Conservation (phyloP, 495 filamentous ascomycete species). For the Xylaria intraflava region DNA sequence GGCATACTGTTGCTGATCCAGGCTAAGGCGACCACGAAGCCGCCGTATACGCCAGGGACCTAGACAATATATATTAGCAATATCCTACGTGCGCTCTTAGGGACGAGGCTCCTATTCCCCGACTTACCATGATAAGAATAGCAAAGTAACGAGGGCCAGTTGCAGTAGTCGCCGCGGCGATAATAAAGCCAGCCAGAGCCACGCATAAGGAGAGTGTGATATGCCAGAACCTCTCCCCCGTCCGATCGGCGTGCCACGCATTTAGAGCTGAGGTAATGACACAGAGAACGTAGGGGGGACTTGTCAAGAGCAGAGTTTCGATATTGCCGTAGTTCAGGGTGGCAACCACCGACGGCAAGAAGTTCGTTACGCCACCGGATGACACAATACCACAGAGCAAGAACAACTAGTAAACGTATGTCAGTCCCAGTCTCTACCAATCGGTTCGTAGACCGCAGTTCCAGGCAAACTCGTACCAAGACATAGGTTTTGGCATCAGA, state of each 20-base stretch:
- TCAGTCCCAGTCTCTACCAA: constrained; percentile 4
- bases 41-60: constrained; percentile 53
- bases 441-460: constrained; percentile 1
- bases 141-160: constrained; percentile 65
- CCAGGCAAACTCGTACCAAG: constrained; percentile 39
- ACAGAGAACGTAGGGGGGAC: constrained; percentile 65
- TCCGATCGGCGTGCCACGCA: constrained; percentile 71
- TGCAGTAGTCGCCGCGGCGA: constrained; percentile 60
- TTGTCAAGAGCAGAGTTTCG: constrained; percentile 66
- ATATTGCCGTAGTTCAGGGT: constrained; percentile 54
- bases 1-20: constrained; percentile 79
- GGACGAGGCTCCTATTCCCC: not conserved
- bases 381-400: constrained; percentile 69
- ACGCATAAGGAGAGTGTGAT: constrained; percentile 62
- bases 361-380: constrained; percentile 63
- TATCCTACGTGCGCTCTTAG: not conserved
- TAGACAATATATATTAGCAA: not conserved
- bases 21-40: constrained; percentile 65
- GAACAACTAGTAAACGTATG: constrained; percentile 40
- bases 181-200: constrained; percentile 65
- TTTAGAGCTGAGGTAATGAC: constrained; percentile 67
- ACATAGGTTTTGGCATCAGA: constrained; percentile 66
- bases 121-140: constrained; percentile 72
- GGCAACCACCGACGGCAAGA: constrained; percentile 78
- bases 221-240: constrained; percentile 74